phyloP scores from a whole-genome alignment of 169 alveolate species.

The Sarcocystis neurona region DNA sequence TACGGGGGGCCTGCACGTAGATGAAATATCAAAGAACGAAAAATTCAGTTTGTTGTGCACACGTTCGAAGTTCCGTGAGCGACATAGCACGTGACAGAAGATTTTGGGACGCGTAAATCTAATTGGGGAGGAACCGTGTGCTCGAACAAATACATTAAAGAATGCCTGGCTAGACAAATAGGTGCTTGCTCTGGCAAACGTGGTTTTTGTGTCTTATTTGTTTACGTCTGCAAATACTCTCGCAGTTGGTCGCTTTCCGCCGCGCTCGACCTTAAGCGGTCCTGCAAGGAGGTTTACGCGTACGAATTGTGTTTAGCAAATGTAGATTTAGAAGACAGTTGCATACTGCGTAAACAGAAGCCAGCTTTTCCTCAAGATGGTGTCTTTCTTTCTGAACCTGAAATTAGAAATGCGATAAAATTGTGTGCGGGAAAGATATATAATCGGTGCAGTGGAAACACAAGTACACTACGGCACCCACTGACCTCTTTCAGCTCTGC shows the following conservation, averaged over 20 bases:
- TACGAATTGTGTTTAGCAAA: neutral
- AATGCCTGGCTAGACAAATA: too few relatives aligned
- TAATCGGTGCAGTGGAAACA: too few relatives aligned
- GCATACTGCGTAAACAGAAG: conserved; percentile 1
- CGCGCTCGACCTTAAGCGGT: neutral
- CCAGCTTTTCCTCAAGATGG: neutral
- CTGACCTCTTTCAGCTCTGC: too few relatives aligned
- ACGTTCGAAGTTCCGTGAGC: too few relatives aligned
- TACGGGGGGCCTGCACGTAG: conserved; percentile 29
- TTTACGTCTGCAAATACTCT: conserved; percentile 5
- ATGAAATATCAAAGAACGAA: too few relatives aligned
- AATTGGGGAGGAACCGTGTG: too few relatives aligned
- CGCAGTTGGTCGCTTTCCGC: neutral
- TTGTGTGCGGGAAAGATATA: neutral
- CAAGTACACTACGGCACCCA: too few relatives aligned
- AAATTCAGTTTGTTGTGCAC: too few relatives aligned
- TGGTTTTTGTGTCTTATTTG: neutral
- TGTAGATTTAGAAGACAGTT: neutral
- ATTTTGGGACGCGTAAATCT: too few relatives aligned
- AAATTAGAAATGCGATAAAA: neutral
- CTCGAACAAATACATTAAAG: too few relatives aligned
- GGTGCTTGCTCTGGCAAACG: neutral
- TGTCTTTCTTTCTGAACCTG: conserved; percentile 3
- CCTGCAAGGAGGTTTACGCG: neutral
- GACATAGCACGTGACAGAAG: too few relatives aligned